These are phyloP conservation scores for Fragaria iinumae DNA, from an alignment of 306 rosid genomes.

Conservation along the genomic window DNA sequence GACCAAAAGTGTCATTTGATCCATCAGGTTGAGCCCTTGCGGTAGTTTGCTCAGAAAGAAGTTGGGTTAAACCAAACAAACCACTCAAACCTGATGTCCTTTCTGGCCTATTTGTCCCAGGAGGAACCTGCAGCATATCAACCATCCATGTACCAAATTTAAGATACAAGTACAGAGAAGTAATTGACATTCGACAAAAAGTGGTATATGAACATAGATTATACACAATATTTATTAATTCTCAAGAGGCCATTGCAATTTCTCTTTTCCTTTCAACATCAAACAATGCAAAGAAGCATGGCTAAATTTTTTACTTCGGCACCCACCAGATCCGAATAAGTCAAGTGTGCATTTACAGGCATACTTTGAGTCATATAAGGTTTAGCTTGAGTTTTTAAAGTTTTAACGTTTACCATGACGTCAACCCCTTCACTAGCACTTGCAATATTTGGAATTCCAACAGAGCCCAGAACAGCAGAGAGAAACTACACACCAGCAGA, in stretches of 20 bases:
- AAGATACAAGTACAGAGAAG: background rate
- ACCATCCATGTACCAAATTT: constrained; percentile 30
- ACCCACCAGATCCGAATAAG: background rate
- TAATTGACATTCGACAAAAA: constrained; percentile 6
- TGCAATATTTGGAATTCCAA: constrained; percentile 61
- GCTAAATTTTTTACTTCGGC: background rate
- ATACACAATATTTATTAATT: background rate
- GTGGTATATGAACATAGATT: background rate
- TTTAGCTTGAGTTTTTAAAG: constrained; percentile 9
- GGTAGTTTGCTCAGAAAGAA: constrained; percentile 63
- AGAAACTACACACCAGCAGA: constrained; percentile 51
- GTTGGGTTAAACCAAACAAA: constrained; percentile 43
- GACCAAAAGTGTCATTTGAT: constrained; percentile 49
- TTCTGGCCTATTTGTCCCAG: constrained; percentile 59
- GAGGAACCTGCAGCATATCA: constrained; percentile 59
- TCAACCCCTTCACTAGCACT: constrained; percentile 68
- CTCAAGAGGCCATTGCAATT: background rate
- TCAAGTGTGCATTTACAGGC: background rate
- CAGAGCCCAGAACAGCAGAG: constrained; percentile 86
- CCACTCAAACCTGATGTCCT: constrained; percentile 57
- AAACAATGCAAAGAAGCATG: background rate
- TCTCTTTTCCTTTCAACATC: background rate
- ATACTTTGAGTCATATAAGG: background rate
- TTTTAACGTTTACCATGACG: constrained; percentile 57
- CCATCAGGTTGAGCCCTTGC: constrained; percentile 49